These are phyloP conservation scores for Ligustrum vulgare DNA, from an alignment of 257 asterid species.

Conservation along the genomic window DNA sequence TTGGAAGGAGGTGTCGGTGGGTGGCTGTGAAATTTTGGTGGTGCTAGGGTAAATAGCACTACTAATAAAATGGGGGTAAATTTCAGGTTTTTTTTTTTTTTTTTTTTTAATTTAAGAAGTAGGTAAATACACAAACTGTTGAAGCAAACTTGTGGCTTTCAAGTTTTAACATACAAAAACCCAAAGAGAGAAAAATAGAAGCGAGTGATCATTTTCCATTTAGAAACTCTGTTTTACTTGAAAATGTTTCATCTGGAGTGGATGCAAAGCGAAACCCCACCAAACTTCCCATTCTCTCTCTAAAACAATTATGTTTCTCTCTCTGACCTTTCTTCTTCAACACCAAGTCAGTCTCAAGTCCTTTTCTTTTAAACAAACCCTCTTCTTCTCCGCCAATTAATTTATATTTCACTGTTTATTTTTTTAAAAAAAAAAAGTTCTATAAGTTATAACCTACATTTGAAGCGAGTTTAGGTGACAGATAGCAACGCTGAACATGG, in stretches of 20 bases:
- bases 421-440: too few species aligned
- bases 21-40: too few species aligned
- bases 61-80: too few species aligned
- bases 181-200: too few species aligned
- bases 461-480: constrained; percentile 84
- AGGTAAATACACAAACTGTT: too few species aligned
- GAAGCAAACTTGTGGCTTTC: too few species aligned
- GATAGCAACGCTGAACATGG: constrained; percentile 55
- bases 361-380: constrained; percentile 64
- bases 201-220: constrained; percentile 49
- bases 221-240: constrained; percentile 50
- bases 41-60: too few species aligned
- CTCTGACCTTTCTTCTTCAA: constrained; percentile 50
- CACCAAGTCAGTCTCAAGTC: constrained; percentile 57
- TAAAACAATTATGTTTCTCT: constrained; percentile 11
- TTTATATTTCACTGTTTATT: constrained; percentile 13
- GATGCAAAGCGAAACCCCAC: constrained; percentile 75
- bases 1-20: too few species aligned
- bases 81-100: too few species aligned
- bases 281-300: constrained; percentile 26
- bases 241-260: constrained; percentile 43
- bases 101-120: too few species aligned
- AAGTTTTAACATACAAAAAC: too few species aligned
- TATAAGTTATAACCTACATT: constrained; percentile 38
- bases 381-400: constrained; percentile 24